Base-by-base conservation (phyloP, 257 asterid genomes). In the Anisodus acutangulus region DNA sequence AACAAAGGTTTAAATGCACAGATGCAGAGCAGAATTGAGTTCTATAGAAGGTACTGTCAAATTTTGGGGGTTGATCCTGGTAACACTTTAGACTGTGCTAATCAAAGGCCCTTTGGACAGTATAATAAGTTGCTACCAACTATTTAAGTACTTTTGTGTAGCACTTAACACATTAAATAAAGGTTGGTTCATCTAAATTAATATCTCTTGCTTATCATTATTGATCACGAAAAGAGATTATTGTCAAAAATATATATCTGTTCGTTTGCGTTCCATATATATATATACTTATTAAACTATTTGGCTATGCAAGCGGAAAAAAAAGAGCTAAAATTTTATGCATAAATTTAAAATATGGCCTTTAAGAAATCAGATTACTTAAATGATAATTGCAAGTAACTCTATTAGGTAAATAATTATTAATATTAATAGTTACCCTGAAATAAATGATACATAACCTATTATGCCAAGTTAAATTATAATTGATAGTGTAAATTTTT, bases 51-150 rank as follows among this genome's bases (percentile, higher is more conserved):
- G 41, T 87, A 87, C 9, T 83, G 88, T 63, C 87, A 88, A 67
- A 51, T 86, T 13, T 70, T 85, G 17, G 84, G 86, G n/a, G 84
- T 87, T 19, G 86, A 84, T 12, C 86, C 85, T 41, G 89, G 89
- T 5, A 39, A 60, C 9, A 88, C 86, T 7, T 49, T 88, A 81
- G 89, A 86, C 70, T 86, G 89, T 80, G 63, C 84, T 66, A 80
- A 66, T n/a, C 89, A 88, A 62, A 83, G 67, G 68, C 88, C 91
- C 43, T 87, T 85, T 49, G 86, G 84, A 12, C 60, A 74, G 12
- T 13, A 13, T 8, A 15, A 68, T 68, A 37, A 15, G 78, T 68
- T 68, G 53, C 12, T 37, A 17, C 9, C 10, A 68, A 37, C 51
- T 15, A 68, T 3, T 39, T 72, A 71, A 49, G n/a, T 64, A 31